These are phyloP conservation scores for Lactarius indigo DNA, from an alignment of 768 basidiomycete species.

Conservation along the genomic window DNA sequence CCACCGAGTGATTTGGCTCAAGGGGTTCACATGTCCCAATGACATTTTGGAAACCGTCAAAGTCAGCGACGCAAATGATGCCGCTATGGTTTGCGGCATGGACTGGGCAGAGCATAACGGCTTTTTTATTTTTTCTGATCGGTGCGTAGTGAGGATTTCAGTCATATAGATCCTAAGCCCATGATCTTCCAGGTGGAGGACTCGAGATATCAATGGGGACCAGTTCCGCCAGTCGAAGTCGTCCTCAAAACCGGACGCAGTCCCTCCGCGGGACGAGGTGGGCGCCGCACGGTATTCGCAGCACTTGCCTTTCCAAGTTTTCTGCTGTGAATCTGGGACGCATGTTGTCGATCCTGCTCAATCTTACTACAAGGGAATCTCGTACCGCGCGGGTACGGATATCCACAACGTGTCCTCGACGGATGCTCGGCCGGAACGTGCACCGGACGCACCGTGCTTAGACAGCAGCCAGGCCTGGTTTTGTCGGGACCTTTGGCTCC, in stretches of 20 bases:
- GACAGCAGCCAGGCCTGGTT: conserved; percentile 99
- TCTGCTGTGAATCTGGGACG: conserved; percentile 97
- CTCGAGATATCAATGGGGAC: conserved; percentile 96
- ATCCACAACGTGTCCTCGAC: conserved; percentile 77
- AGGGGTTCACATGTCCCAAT: conserved; percentile 98
- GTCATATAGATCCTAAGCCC: background rate
- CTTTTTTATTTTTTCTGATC: conserved; percentile 96
- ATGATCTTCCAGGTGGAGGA: conserved; percentile 71
- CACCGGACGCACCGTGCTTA: conserved; percentile 82
- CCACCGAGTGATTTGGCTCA: conserved; percentile 92
- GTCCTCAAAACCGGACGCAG: conserved; percentile 82
- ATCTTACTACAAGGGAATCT: conserved; percentile 89
- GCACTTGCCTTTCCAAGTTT: conserved; percentile 96
- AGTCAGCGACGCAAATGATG: conserved; percentile 85
- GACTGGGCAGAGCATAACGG: conserved; percentile 99
- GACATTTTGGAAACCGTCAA: conserved; percentile 96
- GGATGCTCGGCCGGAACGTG: conserved; percentile 50
- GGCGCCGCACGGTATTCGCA: conserved; percentile 82
- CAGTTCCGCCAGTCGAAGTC: conserved; percentile 97
- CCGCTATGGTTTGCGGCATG: conserved; percentile 99
- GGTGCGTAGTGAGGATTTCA: conserved; percentile 42
- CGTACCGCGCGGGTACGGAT: conserved; percentile 77
- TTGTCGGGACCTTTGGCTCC: conserved; percentile 96
- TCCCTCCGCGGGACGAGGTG: conserved; percentile 84
- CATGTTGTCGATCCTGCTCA: conserved; percentile 96